Conservation (phyloP, 116 monocot species). For the Zostera marina region DNA sequence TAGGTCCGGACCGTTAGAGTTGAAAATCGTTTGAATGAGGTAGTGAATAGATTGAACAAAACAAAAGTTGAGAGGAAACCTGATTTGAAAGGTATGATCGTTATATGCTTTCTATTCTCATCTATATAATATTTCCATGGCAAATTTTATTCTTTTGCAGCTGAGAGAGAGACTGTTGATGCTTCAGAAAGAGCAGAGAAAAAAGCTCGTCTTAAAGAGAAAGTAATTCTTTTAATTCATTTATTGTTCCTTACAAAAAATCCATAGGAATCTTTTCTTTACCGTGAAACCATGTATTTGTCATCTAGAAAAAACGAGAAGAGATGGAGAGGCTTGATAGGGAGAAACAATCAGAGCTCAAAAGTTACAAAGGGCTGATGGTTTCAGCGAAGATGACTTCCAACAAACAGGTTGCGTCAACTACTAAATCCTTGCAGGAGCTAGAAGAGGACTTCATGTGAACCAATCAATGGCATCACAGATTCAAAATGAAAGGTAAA, state of each 20-base stretch:
- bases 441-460: constrained; percentile 98
- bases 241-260: too few species aligned
- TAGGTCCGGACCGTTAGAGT: constrained; percentile 83
- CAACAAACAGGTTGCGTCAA: constrained; percentile 79
- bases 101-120: background rate
- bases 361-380: constrained; percentile 96
- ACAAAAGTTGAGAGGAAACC: constrained; percentile 91
- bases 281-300: background rate
- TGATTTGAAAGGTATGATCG: constrained; percentile 69
- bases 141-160: constrained; percentile 14
- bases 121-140: too few species aligned
- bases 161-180: constrained; percentile 81
- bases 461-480: constrained; percentile 5
- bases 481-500: too few species aligned
- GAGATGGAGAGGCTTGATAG: constrained; percentile 89
- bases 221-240: constrained; percentile 22
- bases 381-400: constrained; percentile 96
- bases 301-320: constrained; percentile 65
- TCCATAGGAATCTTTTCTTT: too few species aligned
- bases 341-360: constrained; percentile 76
- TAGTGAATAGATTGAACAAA: constrained; percentile 90
- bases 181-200: constrained; percentile 85
- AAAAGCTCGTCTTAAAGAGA: constrained; percentile 68
- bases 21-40: constrained; percentile 89
- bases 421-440: constrained; percentile 75